Conservation (phyloP, 2,329 filamentous ascomycete genomes). For the Exophiala sp. region DNA sequence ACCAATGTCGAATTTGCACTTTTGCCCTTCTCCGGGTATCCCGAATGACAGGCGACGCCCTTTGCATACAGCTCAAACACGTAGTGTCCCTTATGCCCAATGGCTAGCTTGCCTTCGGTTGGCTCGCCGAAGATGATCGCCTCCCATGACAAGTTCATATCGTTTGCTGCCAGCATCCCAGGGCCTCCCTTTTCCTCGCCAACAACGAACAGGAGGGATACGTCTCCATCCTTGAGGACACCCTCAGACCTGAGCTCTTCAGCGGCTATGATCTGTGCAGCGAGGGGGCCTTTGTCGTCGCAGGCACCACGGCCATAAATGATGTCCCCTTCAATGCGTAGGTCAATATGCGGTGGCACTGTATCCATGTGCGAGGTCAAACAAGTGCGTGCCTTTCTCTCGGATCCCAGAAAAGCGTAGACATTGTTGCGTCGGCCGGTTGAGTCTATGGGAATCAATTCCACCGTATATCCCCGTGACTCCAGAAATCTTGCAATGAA, state of each 20-base stretch:
- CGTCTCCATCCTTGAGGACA: conserved; percentile 44
- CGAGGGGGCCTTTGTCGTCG: too few species aligned
- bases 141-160: conserved; percentile 40
- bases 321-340: conserved; percentile 42
- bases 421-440: conserved; percentile 36
- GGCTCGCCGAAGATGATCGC: conserved; percentile 51
- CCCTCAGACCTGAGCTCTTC: conserved; percentile 46
- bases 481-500: conserved; percentile 34
- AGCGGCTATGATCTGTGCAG: conserved; percentile 47
- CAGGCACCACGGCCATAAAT: too few species aligned
- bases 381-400: conserved; percentile 31
- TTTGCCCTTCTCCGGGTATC: conserved; percentile 31
- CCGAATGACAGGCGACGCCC: conserved; percentile 35
- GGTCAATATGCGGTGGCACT: conserved; percentile 67
- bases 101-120: conserved; percentile 49
- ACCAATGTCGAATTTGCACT: conserved; percentile 35
- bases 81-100: conserved; percentile 48
- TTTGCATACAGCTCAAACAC: conserved; percentile 33
- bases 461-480: conserved; percentile 35
- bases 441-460: conserved; percentile 34
- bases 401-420: conserved; percentile 36
- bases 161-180: conserved; percentile 50
- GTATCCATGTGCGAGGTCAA: conserved; percentile 41
- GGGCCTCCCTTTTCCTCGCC: conserved; percentile 52
- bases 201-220: conserved; percentile 59